Evolutionary conservation across 352 stramenopile genomes (phyloP).

Genomic region (Phytopythium ostracodes): DNA sequence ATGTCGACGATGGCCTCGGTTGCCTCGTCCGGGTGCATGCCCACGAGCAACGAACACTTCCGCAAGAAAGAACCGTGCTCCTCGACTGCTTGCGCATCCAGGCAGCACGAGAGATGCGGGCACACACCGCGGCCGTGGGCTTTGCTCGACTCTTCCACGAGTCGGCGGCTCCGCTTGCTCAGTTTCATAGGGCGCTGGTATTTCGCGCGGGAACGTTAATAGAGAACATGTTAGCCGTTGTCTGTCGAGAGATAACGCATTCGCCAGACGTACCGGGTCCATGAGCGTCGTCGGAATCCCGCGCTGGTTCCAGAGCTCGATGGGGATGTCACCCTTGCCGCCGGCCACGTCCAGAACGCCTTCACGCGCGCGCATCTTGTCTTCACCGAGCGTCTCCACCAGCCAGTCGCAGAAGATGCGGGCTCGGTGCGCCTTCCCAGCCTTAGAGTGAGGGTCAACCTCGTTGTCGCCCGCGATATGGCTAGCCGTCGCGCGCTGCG

Average conservation of each 20-base stretch:
- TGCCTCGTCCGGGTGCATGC: constrained; percentile 95
- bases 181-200: constrained; percentile 72
- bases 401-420: constrained; percentile 84
- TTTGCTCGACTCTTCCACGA: constrained; percentile 38
- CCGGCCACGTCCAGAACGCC: constrained; percentile 88
- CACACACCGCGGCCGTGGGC: constrained; percentile 35
- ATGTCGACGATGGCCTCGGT: constrained; percentile 95
- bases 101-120: constrained; percentile 45
- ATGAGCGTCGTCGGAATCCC: constrained; percentile 81
- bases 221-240: not conserved
- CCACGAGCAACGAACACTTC: constrained; percentile 84
- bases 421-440: constrained; percentile 65
- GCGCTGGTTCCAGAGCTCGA: constrained; percentile 77
- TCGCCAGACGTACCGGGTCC: constrained; percentile 53
- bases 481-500: constrained; percentile 50
- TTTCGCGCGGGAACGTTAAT: not conserved
- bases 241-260: not conserved
- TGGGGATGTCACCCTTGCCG: constrained; percentile 83
- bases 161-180: constrained; percentile 65
- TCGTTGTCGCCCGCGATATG: constrained; percentile 37
- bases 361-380: constrained; percentile 33
- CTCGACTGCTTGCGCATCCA: constrained; percentile 54
- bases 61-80: constrained; percentile 57
- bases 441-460: constrained; percentile 53
- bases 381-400: constrained; percentile 48